Percentiles rank a stretch among this genome's conserved stretches.
Evolutionary conservation across 345 rosid genomes (phyloP).

Genomic region (Eucalyptus sideroxylon): DNA sequence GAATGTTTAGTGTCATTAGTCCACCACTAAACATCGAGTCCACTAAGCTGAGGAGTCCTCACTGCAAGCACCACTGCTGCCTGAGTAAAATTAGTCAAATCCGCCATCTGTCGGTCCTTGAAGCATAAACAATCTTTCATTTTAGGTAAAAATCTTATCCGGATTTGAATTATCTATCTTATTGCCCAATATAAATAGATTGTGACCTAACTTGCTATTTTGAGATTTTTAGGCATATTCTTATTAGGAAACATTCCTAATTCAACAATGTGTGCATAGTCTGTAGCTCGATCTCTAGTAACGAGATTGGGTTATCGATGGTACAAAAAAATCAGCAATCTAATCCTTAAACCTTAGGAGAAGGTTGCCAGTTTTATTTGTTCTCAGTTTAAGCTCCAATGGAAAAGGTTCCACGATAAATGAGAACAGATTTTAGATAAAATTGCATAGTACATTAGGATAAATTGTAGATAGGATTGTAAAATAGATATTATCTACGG

Average conservation of each 20-base stretch:
- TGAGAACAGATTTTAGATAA: background rate
- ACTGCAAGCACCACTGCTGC: background rate
- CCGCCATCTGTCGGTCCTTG: background rate
- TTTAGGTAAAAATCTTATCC: background rate
- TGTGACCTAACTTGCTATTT: background rate
- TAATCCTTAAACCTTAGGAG: too few relatives aligned
- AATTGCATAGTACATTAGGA: background rate
- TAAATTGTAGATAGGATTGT: background rate
- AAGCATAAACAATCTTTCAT: background rate
- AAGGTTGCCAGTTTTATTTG: background rate
- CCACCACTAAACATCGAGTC: background rate
- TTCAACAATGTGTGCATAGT: background rate
- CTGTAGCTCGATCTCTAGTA: background rate
- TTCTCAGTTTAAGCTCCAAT: background rate
- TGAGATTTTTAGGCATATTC: background rate
- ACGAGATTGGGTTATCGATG: background rate
- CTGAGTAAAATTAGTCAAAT: background rate
- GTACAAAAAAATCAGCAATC: background rate
- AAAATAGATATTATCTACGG: background rate
- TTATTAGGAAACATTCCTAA: background rate
- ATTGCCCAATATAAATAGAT: background rate
- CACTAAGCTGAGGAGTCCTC: background rate
- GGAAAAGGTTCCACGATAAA: background rate
- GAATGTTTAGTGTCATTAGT: too few relatives aligned
- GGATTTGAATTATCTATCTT: too few relatives aligned